These are phyloP conservation scores for Globisporangium heterothallicum DNA, from an alignment of 352 stramenopile genomes.

Conservation along the genomic window DNA sequence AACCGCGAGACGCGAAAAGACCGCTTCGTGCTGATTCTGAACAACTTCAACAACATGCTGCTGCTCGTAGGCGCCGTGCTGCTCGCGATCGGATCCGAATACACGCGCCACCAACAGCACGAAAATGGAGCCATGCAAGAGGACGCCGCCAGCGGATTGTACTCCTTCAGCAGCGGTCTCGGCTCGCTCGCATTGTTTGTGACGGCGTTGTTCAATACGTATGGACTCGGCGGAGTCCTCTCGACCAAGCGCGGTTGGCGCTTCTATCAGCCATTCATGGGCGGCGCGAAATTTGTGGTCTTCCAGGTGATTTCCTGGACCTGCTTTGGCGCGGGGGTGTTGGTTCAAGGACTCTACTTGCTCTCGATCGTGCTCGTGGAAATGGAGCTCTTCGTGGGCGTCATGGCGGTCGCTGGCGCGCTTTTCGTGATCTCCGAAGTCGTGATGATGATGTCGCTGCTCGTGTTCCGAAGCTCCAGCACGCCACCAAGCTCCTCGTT, in stretches of 20 bases:
- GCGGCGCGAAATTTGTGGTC: constrained; percentile 65
- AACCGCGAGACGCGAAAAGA: constrained; percentile 29
- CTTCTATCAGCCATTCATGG: constrained; percentile 81
- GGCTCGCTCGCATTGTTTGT: constrained; percentile 64
- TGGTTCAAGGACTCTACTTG: constrained; percentile 72
- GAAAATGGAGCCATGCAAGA: constrained; percentile 1
- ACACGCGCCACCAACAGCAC: constrained; percentile 25
- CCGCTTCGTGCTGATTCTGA: constrained; percentile 62
- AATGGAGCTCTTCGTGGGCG: constrained; percentile 72
- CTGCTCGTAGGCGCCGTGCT: constrained; percentile 62
- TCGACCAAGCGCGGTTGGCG: constrained; percentile 72
- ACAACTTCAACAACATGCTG: constrained; percentile 87
- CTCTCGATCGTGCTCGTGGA: constrained; percentile 75
- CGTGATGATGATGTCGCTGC: constrained; percentile 78
- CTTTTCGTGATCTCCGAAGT: constrained; percentile 68
- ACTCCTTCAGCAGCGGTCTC: constrained; percentile 50
- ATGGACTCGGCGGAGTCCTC: constrained; percentile 68
- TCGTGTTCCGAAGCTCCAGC: constrained; percentile 41
- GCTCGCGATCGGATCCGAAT: constrained; percentile 55
- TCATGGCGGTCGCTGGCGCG: constrained; percentile 54
- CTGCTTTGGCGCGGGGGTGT: constrained; percentile 61
- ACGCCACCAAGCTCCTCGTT: not conserved
- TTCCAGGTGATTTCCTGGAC: constrained; percentile 78
- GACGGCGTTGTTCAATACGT: constrained; percentile 80
- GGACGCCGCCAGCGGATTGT: constrained; percentile 25